Conservation (phyloP, 495 filamentous ascomycete species). For the Penicillium crystallinum region DNA sequence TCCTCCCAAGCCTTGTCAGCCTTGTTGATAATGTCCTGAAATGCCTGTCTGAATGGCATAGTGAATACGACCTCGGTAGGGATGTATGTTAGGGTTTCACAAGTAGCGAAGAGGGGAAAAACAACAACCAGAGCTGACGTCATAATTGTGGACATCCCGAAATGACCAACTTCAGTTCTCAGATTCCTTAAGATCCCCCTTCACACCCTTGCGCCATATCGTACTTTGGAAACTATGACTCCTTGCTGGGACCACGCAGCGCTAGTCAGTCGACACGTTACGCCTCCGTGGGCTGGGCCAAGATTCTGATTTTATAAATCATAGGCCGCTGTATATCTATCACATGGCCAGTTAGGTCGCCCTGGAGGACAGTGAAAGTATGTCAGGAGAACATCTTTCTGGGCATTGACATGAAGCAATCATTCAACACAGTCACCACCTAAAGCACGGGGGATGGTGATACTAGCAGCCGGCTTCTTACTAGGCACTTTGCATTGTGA, state of each 20-base stretch:
- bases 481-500: too few relatives aligned
- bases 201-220: constrained; percentile 5
- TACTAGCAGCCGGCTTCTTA: too few relatives aligned
- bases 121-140: constrained; percentile 21
- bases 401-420: too few relatives aligned
- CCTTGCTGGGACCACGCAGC: neutral
- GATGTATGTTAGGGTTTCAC: constrained; percentile 12
- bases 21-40: constrained; percentile 24
- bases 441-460: too few relatives aligned
- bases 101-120: constrained; percentile 5
- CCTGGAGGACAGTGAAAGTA: too few relatives aligned
- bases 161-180: neutral
- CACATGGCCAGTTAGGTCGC: too few relatives aligned
- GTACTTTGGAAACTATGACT: constrained; percentile 5
- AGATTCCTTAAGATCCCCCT: constrained; percentile 1
- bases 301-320: too few relatives aligned
- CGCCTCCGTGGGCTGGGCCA: constrained; percentile 3
- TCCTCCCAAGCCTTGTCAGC: constrained; percentile 25
- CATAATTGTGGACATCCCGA: constrained; percentile 13
- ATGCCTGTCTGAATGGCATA: constrained; percentile 26
- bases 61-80: constrained; percentile 16
- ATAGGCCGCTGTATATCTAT: too few relatives aligned
- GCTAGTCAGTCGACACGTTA: constrained; percentile 1
- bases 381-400: too few relatives aligned
- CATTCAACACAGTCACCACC: too few relatives aligned